Evolutionary conservation across 805 yeast genomes (phyloP), one percentile per base, ranked within the genome.

Genomic region (Metschnikowia aberdeeniae): DNA sequence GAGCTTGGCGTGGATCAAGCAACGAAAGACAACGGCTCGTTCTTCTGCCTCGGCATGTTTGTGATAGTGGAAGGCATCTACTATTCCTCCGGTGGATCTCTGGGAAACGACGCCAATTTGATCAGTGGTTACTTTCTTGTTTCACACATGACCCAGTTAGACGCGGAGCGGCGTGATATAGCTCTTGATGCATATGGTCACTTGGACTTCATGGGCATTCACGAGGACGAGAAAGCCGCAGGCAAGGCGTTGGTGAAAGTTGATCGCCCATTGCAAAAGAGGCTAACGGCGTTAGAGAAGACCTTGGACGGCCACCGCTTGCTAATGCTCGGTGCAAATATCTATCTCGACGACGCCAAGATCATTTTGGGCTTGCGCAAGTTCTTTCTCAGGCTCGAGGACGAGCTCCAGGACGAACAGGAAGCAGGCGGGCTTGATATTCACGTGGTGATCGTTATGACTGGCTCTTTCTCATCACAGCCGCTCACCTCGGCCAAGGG

Each of bases 1-100:
- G 83, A 79, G 52, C 66, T 93, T 11, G 86, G 86, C 45, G 57
- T 86, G 5, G 66, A 74, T 8, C 84, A 83, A 52, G 72, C 89
- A 1, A 68, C 73, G 13, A 83, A 85, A 36, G 76, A 85, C 1
- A 71, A 71, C 3, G 88, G 83, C 0, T 74, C 84, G 7, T 90
- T 79, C 56, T 83, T 78, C 56, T 78, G 82, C 3, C 73, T 79
- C 0, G 98, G 99, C 1, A 81, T 84, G 70, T 81, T 84, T 54
- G 79, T 88, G 0, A 65, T 92, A 2, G 84, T 86, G 42, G 95
- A 89, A 58, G 99, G 99, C 13, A 80, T 87, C 13, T 88, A 89
- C 59, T 80, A 82, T 12, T 81, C 83, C 3, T 77, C 80, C 13
- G 80, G 82, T 2, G 81, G 76, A 39, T 56, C 67, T 8, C 56